phyloP scores from a whole-genome alignment of 495 filamentous ascomycete species.

The Parathielavia hyrcaniae region DNA sequence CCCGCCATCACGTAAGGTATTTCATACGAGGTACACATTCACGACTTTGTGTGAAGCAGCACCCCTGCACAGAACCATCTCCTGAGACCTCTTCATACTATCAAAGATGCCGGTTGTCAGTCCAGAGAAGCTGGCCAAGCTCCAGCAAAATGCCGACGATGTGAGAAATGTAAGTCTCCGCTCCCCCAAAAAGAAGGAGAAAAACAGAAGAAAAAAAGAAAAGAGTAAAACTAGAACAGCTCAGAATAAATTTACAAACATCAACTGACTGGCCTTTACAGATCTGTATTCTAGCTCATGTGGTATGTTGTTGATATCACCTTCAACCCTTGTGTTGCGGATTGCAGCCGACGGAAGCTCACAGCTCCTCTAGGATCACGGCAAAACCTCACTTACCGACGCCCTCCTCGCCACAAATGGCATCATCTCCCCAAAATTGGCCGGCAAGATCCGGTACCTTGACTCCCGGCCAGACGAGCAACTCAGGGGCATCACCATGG shows the following conservation, averaged over 20 bases:
- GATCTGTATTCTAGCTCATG: slow-evolving; percentile 97
- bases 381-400: slow-evolving; percentile 96
- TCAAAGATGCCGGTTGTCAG: slow-evolving; percentile 78
- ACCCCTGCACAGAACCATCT: neutral
- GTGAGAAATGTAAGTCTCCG: slow-evolving; percentile 73
- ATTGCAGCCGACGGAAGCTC: neutral
- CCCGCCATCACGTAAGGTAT: slow-evolving; percentile 6
- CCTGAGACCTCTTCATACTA: neutral
- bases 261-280: slow-evolving; percentile 58
- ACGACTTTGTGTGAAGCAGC: too few species aligned
- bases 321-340: neutral
- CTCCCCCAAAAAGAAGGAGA: neutral
- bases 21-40: too few species aligned
- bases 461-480: slow-evolving; percentile 97
- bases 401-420: slow-evolving; percentile 97
- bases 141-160: slow-evolving; percentile 77
- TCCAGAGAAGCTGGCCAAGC: slow-evolving; percentile 74
- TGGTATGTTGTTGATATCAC: slow-evolving; percentile 38
- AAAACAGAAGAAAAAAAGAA: neutral
- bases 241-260: neutral
- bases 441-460: slow-evolving; percentile 95
- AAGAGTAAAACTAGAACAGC: neutral
- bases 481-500: slow-evolving; percentile 96
- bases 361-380: slow-evolving; percentile 63
- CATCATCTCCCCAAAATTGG: slow-evolving; percentile 96